Evolutionary conservation across 805 yeast genomes (phyloP), one percentile per base, ranked within the genome.

Genomic region (Wickerhamiella spandovensis): DNA sequence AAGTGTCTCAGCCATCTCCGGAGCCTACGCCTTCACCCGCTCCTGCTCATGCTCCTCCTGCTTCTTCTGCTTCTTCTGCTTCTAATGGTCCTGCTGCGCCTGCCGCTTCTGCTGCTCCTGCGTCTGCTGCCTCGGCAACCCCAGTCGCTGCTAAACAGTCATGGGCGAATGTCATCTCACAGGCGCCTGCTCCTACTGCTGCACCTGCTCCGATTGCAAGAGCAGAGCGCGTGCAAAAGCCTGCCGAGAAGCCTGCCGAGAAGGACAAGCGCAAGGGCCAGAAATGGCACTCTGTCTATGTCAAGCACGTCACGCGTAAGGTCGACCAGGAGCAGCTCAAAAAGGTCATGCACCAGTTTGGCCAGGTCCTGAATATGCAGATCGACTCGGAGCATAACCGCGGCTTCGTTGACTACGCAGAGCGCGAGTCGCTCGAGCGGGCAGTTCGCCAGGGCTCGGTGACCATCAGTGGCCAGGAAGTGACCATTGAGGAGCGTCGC

Each of bases 391-490:
- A 48, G 30, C 60, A 59, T 48, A 56, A 57, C 48, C 64, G 70
- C 46, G 69, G 67, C 12, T 67, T 64, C 55, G 69, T 67, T 8
- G 72, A 67, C 53, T 67, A 63, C 52, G 50, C 57, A 25, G 66
- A 63, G 48, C 64, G 60, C 7, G 52, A 50, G 17, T 51, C 64
- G 42, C 53, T 65, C 39, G 56, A 57, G 48, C 55, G 56, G 28
- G 69, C 69, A 24, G 51, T 66, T 30, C 44, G 55, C 42, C 63
- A 64, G 44, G 68, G 66, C 35, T 56, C 58, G 41, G 52, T 57
- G 46, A 49, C 52, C 10, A 62, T 65, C 21, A 41, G 41, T 24
- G 46, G 46, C 30, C 35, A 21, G 15, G 23, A 13, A 8, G 22
- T 43, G 35, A 43, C 57, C 22, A 57, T 64, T 35, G 67, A 64